Evolutionary conservation across 2,329 filamentous ascomycete species (phyloP).

Genomic region (Fonsecaea monophora): DNA sequence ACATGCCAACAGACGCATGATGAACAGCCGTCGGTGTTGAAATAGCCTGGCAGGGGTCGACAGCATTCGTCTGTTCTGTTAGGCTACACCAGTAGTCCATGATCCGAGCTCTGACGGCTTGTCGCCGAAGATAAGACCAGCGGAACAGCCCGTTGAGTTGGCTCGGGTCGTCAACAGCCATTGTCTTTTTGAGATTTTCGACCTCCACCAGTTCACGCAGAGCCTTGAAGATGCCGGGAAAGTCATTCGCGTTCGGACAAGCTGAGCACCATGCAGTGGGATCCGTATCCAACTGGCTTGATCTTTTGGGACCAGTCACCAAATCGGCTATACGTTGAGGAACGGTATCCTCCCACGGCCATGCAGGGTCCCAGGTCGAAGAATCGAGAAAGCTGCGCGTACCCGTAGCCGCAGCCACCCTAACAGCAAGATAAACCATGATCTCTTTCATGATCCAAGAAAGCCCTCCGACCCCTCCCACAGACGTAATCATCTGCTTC

Average conservation of each 20-base stretch:
- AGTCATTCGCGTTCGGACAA: neutral
- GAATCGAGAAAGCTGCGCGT: conserved; percentile 11
- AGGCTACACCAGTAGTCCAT: conserved; percentile 15
- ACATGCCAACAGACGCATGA: conserved; percentile 16
- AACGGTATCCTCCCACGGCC: neutral
- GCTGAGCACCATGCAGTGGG: neutral
- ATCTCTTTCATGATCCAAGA: conserved; percentile 6
- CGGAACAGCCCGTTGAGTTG: conserved; percentile 3
- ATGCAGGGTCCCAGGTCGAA: conserved; percentile 13
- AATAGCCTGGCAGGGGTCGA: neutral
- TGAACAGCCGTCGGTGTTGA: conserved; percentile 11
- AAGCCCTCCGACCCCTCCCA: conserved; percentile 10
- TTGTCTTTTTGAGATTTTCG: neutral
- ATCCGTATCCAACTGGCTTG: neutral
- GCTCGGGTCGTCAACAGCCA: neutral
- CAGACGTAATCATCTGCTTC: neutral
- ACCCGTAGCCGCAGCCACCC: conserved; percentile 1
- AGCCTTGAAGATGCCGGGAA: conserved; percentile 1
- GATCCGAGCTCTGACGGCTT: conserved; percentile 14
- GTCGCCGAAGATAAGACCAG: conserved; percentile 12
- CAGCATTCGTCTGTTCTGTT: conserved; percentile 13
- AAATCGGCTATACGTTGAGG: neutral
- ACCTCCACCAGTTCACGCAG: conserved; percentile 9
- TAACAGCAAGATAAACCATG: conserved; percentile 9
- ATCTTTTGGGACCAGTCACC: neutral